Evolutionary conservation across 768 basidiomycete genomes (phyloP).

Genomic region (Leccinum incarnatum): DNA sequence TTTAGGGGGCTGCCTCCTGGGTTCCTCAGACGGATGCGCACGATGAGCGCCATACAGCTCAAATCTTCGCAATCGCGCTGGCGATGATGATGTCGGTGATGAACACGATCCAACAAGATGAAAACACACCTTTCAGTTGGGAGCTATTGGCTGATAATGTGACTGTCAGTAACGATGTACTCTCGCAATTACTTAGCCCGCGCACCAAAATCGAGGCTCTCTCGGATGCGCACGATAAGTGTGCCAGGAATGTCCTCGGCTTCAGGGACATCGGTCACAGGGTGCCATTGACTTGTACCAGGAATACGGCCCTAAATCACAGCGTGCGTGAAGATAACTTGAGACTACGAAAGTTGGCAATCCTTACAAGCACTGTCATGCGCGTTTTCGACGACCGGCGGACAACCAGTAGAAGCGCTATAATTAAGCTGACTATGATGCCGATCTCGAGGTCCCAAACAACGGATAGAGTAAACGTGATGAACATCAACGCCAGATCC

Average conservation of each 20-base stretch:
- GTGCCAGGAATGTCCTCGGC: slow-evolving; percentile 79
- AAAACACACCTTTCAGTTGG: slow-evolving; percentile 70
- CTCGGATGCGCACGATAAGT: slow-evolving; percentile 85
- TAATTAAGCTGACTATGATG: slow-evolving; percentile 81
- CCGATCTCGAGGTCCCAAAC: slow-evolving; percentile 93
- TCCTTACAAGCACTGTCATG: slow-evolving; percentile 80
- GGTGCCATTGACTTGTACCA: slow-evolving; percentile 86
- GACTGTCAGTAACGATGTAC: neutral
- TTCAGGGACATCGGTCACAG: slow-evolving; percentile 84
- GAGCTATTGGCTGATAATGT: slow-evolving; percentile 77
- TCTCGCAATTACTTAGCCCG: neutral
- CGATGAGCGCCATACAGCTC: slow-evolving; percentile 82
- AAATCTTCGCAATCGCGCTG: slow-evolving; percentile 77
- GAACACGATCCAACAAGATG: neutral
- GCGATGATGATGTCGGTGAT: slow-evolving; percentile 1
- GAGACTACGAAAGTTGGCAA: neutral
- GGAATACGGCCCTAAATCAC: slow-evolving; percentile 73
- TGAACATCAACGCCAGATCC: slow-evolving; percentile 80
- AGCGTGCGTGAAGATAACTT: neutral
- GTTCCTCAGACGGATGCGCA: slow-evolving; percentile 88
- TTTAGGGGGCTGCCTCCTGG: slow-evolving; percentile 67
- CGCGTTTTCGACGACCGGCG: slow-evolving; percentile 84
- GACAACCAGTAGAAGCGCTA: slow-evolving; percentile 87
- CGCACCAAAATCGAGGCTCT: slow-evolving; percentile 88
- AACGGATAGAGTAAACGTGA: slow-evolving; percentile 86